Base-by-base conservation (phyloP, 2,329 filamentous ascomycete species). In the Penicillium sp. region DNA sequence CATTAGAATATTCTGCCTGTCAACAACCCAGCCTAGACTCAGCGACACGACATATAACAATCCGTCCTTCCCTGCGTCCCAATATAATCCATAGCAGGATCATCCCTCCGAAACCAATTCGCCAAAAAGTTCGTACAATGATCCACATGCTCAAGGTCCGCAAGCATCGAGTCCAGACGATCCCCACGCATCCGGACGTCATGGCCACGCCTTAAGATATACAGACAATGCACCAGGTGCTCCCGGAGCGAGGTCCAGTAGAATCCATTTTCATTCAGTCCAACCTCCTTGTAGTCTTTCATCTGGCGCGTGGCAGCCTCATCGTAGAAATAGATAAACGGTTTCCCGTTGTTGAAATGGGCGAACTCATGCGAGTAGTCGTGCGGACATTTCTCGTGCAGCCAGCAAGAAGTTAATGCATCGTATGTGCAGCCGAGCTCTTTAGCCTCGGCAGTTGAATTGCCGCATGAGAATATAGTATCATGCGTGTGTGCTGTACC, bases 221-320 rank as follows among this genome's bases (percentile, higher is more conserved):
- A 48, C 12, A 46, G 33, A 28, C 43, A 46, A 13, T 36, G 34
- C n/a, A 36, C 34, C 14, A 36, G 26, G 15, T 36, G 34, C 11
- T 36, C 34, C 8, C 30, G 30, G 8, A 31, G 18, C 11, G 17
- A 25, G n/a, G 23, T 30, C 17, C 17, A 33, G 32, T 40, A 33
- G 3, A 14, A 30, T 20, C 32, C 30, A 27, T 39, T 30, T 8
- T 11, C 22, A n/a, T 39, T 17, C 68, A 66, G 2, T 65, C 36
- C 42, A 14, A 47, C 35, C 20, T 47, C 42, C 6, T 38, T 32
- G 7, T 45, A 47, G 8, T 42, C 37, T 15, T 42, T 45, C 36
- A 47, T 45, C 15, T 26, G 33, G 12, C 30, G 31, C 3, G 42
- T 45, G 6, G 39, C 42, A 2, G 26, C 39, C 12, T 45, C 42